These are phyloP conservation scores for Penicillium verrucosum DNA, from an alignment of 2,329 filamentous ascomycete genomes.

Conservation along the genomic window DNA sequence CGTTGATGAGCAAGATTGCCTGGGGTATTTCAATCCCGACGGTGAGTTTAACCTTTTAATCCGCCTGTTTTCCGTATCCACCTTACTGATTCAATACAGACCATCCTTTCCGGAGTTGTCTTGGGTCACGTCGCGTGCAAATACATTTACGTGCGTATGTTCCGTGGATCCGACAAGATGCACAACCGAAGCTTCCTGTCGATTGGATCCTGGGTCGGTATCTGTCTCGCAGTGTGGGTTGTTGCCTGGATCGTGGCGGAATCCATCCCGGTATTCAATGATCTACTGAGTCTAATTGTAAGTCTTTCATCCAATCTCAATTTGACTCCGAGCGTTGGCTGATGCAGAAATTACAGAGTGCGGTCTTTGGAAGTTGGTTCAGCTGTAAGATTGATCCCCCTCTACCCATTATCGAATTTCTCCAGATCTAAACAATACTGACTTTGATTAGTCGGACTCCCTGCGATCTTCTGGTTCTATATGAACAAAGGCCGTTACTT, in stretches of 20 bases:
- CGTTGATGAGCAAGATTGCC: conserved; percentile 58
- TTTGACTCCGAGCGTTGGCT: not conserved
- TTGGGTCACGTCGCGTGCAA: conserved; percentile 64
- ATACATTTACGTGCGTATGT: conserved; percentile 63
- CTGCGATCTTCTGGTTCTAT: conserved; percentile 37
- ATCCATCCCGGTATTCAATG: conserved; percentile 66
- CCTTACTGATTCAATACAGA: conserved; percentile 33
- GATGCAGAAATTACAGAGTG: conserved; percentile 32
- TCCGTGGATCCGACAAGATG: conserved; percentile 56
- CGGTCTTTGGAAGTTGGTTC: conserved; percentile 66
- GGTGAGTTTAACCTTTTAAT: conserved; percentile 18
- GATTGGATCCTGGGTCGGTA: conserved; percentile 56
- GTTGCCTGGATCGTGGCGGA: conserved; percentile 66
- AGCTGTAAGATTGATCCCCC: conserved; percentile 40
- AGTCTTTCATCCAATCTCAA: conserved; percentile 1
- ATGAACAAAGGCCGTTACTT: conserved; percentile 35
- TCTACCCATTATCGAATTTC: not conserved
- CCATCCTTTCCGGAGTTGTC: conserved; percentile 67
- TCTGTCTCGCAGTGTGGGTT: conserved; percentile 56
- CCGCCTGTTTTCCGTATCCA: not conserved
- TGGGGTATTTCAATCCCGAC: conserved; percentile 68
- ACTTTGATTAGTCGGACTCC: conserved; percentile 36
- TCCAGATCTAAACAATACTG: not conserved
- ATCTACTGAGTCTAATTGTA: conserved; percentile 60
- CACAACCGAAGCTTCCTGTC: conserved; percentile 49